Conservation (phyloP, 1,284 basidiomycete species). For the Ustilago tritici region DNA sequence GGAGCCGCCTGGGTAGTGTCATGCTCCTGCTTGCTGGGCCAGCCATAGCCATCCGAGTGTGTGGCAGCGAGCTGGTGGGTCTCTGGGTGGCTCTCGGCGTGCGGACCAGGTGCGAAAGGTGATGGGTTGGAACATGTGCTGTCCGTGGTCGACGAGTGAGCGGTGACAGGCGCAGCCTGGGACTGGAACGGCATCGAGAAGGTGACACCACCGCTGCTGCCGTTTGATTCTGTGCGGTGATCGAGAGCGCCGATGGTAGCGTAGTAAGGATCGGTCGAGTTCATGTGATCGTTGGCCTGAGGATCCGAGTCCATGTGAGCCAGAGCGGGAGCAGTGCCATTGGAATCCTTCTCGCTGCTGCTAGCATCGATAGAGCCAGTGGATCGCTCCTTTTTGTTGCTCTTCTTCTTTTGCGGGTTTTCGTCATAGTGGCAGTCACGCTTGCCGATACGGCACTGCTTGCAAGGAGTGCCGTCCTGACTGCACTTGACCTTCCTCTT, state of each 20-base stretch:
- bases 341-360: slow-evolving; percentile 47
- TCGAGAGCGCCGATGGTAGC: slow-evolving; percentile 31
- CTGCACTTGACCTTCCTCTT: slow-evolving; percentile 66
- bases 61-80: slow-evolving; percentile 27
- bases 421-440: slow-evolving; percentile 65
- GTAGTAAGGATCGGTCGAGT: slow-evolving; percentile 42
- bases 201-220: slow-evolving; percentile 39
- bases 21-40: slow-evolving; percentile 71
- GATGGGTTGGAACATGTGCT: slow-evolving; percentile 50
- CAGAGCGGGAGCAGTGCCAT: slow-evolving; percentile 25
- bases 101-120: slow-evolving; percentile 45
- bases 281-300: slow-evolving; percentile 18
- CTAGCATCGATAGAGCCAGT: slow-evolving; percentile 39
- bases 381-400: slow-evolving; percentile 44
- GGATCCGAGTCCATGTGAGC: slow-evolving; percentile 28
- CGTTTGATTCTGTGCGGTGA: slow-evolving; percentile 39
- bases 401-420: slow-evolving; percentile 57
- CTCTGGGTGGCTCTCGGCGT: slow-evolving; percentile 39
- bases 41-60: slow-evolving; percentile 46
- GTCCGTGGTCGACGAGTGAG: slow-evolving; percentile 37
- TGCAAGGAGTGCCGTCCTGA: slow-evolving; percentile 65
- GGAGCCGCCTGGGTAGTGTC: slow-evolving; percentile 70
- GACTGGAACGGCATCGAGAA: slow-evolving; percentile 51
- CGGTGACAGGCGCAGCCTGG: slow-evolving; percentile 28
- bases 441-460: slow-evolving; percentile 64